phyloP scores from a whole-genome alignment of 139 green algal genomes.

The Chlorella vulgaris region DNA sequence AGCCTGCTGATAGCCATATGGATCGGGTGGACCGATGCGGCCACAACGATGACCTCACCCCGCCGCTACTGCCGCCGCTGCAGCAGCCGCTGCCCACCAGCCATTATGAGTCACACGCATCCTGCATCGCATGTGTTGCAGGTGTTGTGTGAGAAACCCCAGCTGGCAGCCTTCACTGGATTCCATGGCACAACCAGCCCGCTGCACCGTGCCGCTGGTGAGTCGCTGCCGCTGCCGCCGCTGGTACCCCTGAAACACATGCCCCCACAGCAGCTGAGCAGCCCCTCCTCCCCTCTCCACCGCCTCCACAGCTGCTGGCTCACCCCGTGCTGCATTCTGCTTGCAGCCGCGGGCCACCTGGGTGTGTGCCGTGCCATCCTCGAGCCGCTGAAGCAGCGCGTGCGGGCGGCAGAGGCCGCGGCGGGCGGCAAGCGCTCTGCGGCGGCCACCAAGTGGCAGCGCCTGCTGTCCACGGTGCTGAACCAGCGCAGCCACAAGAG shows the following conservation, averaged over 20 bases:
- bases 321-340: not conserved
- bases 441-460: constrained; percentile 18
- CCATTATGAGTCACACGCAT: not conserved
- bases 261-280: too few relatives aligned
- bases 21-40: too few relatives aligned
- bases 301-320: not conserved
- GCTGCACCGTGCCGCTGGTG: constrained; percentile 41
- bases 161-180: constrained; percentile 41
- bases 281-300: not conserved
- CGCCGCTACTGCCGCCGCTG: not conserved
- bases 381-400: constrained; percentile 27
- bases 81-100: too few relatives aligned
- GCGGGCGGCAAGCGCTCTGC: not conserved
- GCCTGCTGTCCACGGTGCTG: constrained; percentile 38
- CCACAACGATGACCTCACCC: too few relatives aligned
- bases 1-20: too few relatives aligned
- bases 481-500: constrained; percentile 47
- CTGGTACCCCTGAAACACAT: not conserved
- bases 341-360: constrained; percentile 27
- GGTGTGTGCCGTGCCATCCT: constrained; percentile 36
- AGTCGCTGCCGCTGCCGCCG: too few relatives aligned
- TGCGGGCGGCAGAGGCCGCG: not conserved
- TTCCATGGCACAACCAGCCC: constrained; percentile 37
- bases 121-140: not conserved
- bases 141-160: constrained; percentile 27